phyloP scores from a whole-genome alignment of 176 grass and related monocot species.

The Oropetium thomaeum region DNA sequence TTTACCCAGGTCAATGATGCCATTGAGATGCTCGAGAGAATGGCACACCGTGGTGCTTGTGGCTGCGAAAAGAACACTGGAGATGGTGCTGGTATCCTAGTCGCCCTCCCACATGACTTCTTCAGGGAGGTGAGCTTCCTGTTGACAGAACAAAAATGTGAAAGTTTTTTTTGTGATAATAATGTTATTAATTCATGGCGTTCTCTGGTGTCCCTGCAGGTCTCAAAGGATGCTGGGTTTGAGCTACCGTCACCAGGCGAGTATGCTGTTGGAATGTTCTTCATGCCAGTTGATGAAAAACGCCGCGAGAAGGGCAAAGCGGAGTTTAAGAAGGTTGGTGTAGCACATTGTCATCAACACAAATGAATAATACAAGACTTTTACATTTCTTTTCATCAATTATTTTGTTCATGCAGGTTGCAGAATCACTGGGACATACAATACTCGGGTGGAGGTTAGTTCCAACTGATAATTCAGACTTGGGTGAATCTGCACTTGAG shows the following conservation, averaged over 20 bases:
- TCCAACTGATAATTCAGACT: constrained; percentile 49
- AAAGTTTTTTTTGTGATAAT: too few relatives aligned
- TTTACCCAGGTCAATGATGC: constrained; percentile 39
- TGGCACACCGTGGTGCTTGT: constrained; percentile 56
- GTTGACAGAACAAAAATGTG: too few relatives aligned
- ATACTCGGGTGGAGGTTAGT: constrained; percentile 58
- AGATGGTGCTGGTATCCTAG: constrained; percentile 59
- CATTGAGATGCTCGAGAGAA: constrained; percentile 62
- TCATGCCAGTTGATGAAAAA: constrained; percentile 45
- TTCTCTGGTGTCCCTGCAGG: constrained; percentile 23
- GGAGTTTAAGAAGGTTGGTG: too few relatives aligned
- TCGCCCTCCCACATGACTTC: constrained; percentile 44
- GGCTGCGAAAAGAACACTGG: constrained; percentile 66
- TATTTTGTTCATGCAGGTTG: constrained; percentile 33
- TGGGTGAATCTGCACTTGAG: constrained; percentile 40
- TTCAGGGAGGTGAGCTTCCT: constrained; percentile 34
- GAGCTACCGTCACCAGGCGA: constrained; percentile 40
- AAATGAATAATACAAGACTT: too few relatives aligned
- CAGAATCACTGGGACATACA: constrained; percentile 38
- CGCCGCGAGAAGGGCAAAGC: constrained; percentile 43
- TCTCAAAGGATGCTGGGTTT: constrained; percentile 46
- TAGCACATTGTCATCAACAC: too few relatives aligned
- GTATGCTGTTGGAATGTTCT: constrained; percentile 68
- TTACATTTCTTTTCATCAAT: too few relatives aligned
- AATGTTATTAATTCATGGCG: neutral